These are phyloP conservation scores for Dicorynia guianensis DNA, from an alignment of 306 rosid species.

Conservation along the genomic window DNA sequence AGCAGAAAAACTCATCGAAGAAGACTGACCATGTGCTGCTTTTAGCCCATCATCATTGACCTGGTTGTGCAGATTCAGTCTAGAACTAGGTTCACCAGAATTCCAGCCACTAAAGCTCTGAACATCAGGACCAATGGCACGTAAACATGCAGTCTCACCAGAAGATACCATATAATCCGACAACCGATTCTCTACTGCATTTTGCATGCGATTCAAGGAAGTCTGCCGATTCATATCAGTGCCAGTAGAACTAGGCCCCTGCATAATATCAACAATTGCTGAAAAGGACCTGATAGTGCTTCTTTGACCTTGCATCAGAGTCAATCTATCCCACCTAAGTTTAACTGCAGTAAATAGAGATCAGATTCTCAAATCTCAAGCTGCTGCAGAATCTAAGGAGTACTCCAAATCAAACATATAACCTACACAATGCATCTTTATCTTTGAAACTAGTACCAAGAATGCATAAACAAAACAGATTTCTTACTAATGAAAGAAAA, in stretches of 20 bases:
- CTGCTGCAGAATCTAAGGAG: conserved; percentile 1
- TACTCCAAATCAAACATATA: conserved; percentile 24
- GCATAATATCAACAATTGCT: conserved; percentile 58
- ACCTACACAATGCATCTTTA: conserved; percentile 22
- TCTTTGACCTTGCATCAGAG: conserved; percentile 82
- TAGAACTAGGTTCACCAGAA: conserved; percentile 68
- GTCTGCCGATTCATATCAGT: conserved; percentile 64
- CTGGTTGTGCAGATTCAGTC: conserved; percentile 58
- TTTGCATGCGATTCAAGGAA: conserved; percentile 55
- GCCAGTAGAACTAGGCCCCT: conserved; percentile 63
- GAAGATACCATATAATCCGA: conserved; percentile 65
- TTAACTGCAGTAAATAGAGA: conserved; percentile 33
- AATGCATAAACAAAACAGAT: background rate
- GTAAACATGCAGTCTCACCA: conserved; percentile 57
- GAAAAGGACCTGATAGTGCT: conserved; percentile 60
- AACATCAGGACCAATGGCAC: conserved; percentile 52
- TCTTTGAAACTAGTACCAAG: conserved; percentile 28
- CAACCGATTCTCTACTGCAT: conserved; percentile 61
- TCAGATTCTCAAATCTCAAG: conserved; percentile 38
- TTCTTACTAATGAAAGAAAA: conserved; percentile 16
- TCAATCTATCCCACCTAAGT: conserved; percentile 47
- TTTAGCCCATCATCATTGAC: conserved; percentile 58
- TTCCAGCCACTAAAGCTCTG: conserved; percentile 60
- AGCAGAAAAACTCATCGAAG: conserved; percentile 53
- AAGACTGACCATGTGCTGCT: conserved; percentile 58